Conservation (phyloP, 768 basidiomycete species). For the Cystobasidium ongulense region DNA sequence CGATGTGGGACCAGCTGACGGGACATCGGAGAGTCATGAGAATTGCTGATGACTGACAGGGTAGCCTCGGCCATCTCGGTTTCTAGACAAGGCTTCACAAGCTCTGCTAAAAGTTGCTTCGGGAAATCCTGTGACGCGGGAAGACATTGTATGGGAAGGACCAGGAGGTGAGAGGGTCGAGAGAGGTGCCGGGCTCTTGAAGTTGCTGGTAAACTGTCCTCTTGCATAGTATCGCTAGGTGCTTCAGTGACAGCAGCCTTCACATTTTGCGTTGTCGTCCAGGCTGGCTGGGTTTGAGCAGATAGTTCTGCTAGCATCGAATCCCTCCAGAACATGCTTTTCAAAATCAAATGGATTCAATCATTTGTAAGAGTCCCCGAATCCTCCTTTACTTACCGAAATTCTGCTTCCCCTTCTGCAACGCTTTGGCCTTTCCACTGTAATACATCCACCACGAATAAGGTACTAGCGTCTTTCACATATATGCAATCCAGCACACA, state of each 20-base stretch:
- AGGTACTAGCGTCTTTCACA: not conserved
- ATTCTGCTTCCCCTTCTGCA: constrained; percentile 26
- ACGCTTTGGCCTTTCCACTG: constrained; percentile 22
- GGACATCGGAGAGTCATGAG: no score
- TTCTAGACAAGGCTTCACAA: not conserved
- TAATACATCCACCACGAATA: constrained; percentile 18
- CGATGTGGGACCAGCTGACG: not conserved
- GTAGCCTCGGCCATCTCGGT: not conserved
- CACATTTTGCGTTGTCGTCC: not conserved
- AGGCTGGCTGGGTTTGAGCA: not conserved
- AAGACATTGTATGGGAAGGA: constrained; percentile 22
- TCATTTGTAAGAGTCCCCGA: not conserved
- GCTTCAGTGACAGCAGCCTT: not conserved
- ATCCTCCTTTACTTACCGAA: constrained; percentile 6
- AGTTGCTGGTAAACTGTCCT: not conserved
- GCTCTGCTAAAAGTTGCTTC: not conserved
- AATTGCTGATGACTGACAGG: not conserved
- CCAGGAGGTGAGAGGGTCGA: constrained; percentile 14
- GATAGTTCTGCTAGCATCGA: constrained; percentile 23
- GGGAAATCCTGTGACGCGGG: not conserved
- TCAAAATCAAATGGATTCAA: not conserved
- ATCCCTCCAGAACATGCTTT: constrained; percentile 28
- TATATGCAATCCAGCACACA: constrained; percentile 32
- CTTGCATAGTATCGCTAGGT: not conserved
- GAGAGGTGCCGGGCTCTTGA: not conserved